Evolutionary conservation across 257 asterid genomes (phyloP).

Genomic region (Coffea eugenioides): DNA sequence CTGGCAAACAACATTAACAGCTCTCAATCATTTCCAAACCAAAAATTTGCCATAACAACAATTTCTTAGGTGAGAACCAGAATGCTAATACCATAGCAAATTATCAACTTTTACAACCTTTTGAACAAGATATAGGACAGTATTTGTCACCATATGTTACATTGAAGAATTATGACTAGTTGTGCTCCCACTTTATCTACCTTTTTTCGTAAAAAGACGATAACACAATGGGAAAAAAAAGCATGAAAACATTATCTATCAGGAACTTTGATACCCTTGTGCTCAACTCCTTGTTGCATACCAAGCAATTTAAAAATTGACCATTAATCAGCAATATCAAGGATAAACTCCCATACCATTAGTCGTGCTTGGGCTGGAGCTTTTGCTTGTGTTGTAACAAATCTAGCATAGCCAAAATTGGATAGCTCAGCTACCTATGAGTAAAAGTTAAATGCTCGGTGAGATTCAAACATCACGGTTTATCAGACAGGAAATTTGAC

Average conservation of each 20-base stretch:
- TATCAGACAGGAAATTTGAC: neutral
- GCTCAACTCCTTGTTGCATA: neutral
- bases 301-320: slow-evolving; percentile 1
- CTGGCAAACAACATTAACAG: neutral
- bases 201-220: neutral
- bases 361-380: slow-evolving; percentile 53
- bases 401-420: slow-evolving; percentile 44
- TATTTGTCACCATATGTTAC: neutral
- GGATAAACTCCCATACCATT: slow-evolving; percentile 43
- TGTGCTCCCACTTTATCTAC: neutral
- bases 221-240: neutral
- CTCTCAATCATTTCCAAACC: neutral
- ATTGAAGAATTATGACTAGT: neutral
- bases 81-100: neutral
- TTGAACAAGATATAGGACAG: neutral
- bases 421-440: slow-evolving; percentile 44
- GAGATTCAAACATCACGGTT: slow-evolving; percentile 15
- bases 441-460: slow-evolving; percentile 12
- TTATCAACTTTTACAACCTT: neutral
- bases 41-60: neutral
- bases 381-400: slow-evolving; percentile 53
- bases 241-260: neutral
- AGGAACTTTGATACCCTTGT: neutral
- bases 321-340: neutral
- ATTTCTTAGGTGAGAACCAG: neutral